Evolutionary conservation across 768 basidiomycete genomes (phyloP), one percentile per base, ranked within the genome.

Genomic region (Rhizopogon sp.): DNA sequence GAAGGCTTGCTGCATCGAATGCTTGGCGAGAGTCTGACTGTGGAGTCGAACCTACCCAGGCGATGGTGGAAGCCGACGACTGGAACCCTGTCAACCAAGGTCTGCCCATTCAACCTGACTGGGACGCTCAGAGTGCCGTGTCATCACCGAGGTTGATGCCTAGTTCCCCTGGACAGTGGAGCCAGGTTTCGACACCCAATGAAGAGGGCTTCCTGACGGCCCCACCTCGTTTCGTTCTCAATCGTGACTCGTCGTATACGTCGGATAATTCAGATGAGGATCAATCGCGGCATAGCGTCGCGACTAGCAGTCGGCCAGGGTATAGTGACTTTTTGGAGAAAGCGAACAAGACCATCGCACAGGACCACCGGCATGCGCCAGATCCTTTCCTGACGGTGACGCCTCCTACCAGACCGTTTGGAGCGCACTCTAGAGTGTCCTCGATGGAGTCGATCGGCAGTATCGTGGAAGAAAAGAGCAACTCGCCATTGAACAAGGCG

Each of bases 401-500:
- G 41, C 73, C 82, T 7, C 91, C 91, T 8, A 75, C 71, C 31
- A 79, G 80, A 57, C 91, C 93, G 1, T 95, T 96, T 70, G 90
- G 90, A 51, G 61, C 75, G 10, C 90, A 93, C 66, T 92, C 89
- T 41, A 80, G 93, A 5, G 79, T 82, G 6, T 85, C 87, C 0
- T 94, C 92, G 1, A 84, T 88, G n/a, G 94, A 96, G 63, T 93
- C 92, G 5, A 94, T 96, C 54, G 84, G 89, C 13, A 88, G 90
- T 3, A 93, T 96, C 52, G 87, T 93, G 31, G 92, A 94, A 58
- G 93, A 96, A 62, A 96, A 96, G 75, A 76, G 78, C 1, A 88
- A 88, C 58, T 93, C 94, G 22, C 93, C 94, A 10, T 74, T 96
- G 56, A 97, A 97, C 75, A 96, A 95, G 72, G 92, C 93, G 10